These are phyloP conservation scores for Neurospora sp. DNA, from an alignment of 495 filamentous ascomycete genomes.

Conservation along the genomic window DNA sequence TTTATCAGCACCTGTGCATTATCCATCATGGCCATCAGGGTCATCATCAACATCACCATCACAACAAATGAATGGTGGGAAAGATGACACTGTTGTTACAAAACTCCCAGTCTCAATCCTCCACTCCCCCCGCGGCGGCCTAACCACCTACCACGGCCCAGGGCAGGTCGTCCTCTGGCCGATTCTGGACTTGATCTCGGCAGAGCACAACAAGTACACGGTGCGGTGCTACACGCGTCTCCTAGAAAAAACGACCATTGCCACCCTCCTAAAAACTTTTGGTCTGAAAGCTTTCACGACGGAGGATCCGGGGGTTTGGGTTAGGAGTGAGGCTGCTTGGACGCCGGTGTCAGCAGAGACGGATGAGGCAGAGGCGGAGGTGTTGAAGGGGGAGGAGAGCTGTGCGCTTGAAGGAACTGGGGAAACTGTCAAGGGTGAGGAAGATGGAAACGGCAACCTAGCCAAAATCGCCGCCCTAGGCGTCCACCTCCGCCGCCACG, in stretches of 20 bases:
- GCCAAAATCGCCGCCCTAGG: constrained; percentile 84
- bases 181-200: constrained; percentile 57
- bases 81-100: neutral
- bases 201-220: constrained; percentile 26
- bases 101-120: constrained; percentile 31
- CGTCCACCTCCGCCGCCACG: constrained; percentile 73
- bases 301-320: constrained; percentile 83
- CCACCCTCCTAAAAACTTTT: constrained; percentile 38
- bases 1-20: constrained; percentile 32
- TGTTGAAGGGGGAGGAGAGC: neutral
- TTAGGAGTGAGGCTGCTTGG: constrained; percentile 11
- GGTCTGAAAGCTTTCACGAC: constrained; percentile 53
- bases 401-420: neutral
- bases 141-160: constrained; percentile 91
- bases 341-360: neutral
- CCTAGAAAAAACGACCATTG: constrained; percentile 67
- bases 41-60: neutral
- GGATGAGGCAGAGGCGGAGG: neutral
- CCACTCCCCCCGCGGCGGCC: constrained; percentile 71
- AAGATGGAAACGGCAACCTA: constrained; percentile 5
- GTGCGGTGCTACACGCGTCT: constrained; percentile 60
- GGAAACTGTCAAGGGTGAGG: neutral
- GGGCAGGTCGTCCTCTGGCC: constrained; percentile 89
- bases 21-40: neutral
- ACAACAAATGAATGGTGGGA: neutral